Conservation (phyloP, 2,329 filamentous ascomycete genomes). For the Fusarium bulbicola region DNA sequence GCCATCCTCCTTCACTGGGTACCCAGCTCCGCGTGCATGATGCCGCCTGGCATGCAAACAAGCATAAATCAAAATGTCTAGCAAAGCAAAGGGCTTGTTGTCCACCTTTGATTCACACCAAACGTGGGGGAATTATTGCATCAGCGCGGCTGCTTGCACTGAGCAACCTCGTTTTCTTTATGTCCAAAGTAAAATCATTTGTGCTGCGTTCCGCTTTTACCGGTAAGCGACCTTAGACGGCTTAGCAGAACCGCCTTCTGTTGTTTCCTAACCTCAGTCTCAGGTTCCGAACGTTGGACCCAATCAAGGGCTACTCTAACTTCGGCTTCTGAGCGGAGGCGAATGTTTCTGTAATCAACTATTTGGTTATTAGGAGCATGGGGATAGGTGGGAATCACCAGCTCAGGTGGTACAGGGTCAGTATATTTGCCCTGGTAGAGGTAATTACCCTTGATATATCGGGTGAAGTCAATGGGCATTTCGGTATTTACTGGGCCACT, state of each 20-base stretch:
- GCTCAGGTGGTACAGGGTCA: constrained; percentile 5
- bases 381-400: constrained; percentile 11
- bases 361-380: not conserved
- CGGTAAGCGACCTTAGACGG: constrained; percentile 30
- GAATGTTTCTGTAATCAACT: constrained; percentile 39
- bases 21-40: constrained; percentile 2
- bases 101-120: not conserved
- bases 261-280: constrained; percentile 29
- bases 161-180: constrained; percentile 14
- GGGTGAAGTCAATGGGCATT: constrained; percentile 4
- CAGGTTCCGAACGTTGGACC: constrained; percentile 54
- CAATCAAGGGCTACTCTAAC: constrained; percentile 71
- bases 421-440: not conserved
- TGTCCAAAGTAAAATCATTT: constrained; percentile 16
- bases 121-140: constrained; percentile 8
- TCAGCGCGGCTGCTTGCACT: constrained; percentile 10
- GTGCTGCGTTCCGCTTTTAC: not conserved
- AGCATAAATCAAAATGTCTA: constrained; percentile 11
- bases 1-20: not conserved
- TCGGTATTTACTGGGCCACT: constrained; percentile 8
- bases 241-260: constrained; percentile 34
- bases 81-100: constrained; percentile 9
- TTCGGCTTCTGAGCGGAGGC: constrained; percentile 69
- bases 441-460: constrained; percentile 29
- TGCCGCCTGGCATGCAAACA: constrained; percentile 16